phyloP scores from a whole-genome alignment of 768 basidiomycete genomes.

The Dioszegia aurantiaca region DNA sequence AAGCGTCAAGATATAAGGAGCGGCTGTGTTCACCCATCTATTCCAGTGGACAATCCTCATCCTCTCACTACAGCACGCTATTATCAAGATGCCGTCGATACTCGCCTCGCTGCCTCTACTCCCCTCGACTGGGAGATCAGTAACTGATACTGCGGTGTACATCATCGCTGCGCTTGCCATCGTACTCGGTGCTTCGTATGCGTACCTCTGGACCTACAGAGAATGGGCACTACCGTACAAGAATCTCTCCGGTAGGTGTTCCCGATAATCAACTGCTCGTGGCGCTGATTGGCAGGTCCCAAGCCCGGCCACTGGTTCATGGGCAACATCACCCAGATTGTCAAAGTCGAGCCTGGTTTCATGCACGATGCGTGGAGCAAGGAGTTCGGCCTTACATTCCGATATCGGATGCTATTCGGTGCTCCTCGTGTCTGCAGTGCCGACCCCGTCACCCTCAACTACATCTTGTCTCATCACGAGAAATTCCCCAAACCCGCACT shows the following conservation, averaged over 20 bases:
- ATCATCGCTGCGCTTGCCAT: not conserved
- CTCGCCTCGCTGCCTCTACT: not conserved
- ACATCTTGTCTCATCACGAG: constrained; percentile 69
- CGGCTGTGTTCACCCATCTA: too few relatives aligned
- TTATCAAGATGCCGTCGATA: not conserved
- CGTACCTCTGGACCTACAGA: not conserved
- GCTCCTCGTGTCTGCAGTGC: constrained; percentile 72
- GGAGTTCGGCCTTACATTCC: constrained; percentile 38
- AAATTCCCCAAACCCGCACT: constrained; percentile 72
- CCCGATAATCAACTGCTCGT: too few relatives aligned
- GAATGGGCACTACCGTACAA: not conserved
- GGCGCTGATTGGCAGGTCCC: constrained; percentile 27
- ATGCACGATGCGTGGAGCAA: constrained; percentile 37
- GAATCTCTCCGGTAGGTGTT: not conserved
- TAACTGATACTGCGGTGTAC: not conserved
- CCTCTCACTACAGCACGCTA: too few relatives aligned
- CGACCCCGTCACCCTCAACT: constrained; percentile 70
- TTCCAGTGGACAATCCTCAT: too few relatives aligned
- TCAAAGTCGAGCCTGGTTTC: constrained; percentile 31
- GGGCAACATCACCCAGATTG: constrained; percentile 27
- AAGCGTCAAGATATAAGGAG: too few relatives aligned
- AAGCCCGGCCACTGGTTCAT: constrained; percentile 21
- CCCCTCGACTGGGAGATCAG: not conserved
- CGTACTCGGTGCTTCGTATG: not conserved
- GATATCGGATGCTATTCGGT: constrained; percentile 30